Conservation (phyloP, 2,329 filamentous ascomycete species). For the Lecanicillium sp. region DNA sequence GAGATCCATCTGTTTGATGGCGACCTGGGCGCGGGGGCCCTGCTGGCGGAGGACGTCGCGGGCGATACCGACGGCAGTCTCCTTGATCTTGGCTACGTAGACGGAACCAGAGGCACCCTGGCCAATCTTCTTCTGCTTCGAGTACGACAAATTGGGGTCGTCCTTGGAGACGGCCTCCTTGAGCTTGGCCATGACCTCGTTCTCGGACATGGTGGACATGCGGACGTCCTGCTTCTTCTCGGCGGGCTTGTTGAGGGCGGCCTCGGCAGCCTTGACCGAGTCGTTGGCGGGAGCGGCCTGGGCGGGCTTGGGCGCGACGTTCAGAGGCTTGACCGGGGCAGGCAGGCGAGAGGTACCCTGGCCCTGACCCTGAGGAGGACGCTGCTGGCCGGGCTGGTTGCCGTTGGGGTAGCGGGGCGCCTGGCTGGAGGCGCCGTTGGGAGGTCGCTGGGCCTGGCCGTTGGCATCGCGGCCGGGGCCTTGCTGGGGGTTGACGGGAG, state of each 20-base stretch:
- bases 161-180: conserved; percentile 94
- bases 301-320: conserved; percentile 63
- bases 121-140: conserved; percentile 99
- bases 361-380: conserved; percentile 39
- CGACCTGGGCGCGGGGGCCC: conserved; percentile 79
- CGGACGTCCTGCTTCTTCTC: conserved; percentile 87
- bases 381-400: conserved; percentile 43
- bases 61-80: conserved; percentile 79
- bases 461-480: conserved; percentile 41
- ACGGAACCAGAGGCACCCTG: conserved; percentile 97
- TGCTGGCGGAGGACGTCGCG: conserved; percentile 72
- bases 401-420: conserved; percentile 54
- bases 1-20: conserved; percentile 99
- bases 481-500: conserved; percentile 43
- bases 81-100: conserved; percentile 93
- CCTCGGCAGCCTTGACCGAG: conserved; percentile 81
- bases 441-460: conserved; percentile 37
- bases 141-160: conserved; percentile 90
- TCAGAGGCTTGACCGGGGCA: conserved; percentile 69
- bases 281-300: conserved; percentile 49
- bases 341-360: conserved; percentile 41
- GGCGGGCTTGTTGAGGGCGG: conserved; percentile 79
- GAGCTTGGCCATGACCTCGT: conserved; percentile 92
- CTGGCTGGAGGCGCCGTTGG: conserved; percentile 41
- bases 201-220: conserved; percentile 98